phyloP scores from a whole-genome alignment of 2,329 filamentous ascomycete species.

The Aspergillus jensenii region DNA sequence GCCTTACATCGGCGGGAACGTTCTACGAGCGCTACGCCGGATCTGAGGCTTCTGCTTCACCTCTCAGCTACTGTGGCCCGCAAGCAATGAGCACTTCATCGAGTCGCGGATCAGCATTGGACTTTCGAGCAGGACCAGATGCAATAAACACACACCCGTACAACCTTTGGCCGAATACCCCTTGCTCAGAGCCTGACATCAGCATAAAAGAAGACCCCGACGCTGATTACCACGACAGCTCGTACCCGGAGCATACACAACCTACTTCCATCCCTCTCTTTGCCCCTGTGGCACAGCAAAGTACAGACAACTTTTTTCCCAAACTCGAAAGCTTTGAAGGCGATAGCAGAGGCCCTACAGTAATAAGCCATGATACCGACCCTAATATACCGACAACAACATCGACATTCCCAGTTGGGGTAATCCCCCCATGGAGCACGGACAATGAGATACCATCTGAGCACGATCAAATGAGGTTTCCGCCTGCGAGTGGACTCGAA shows the following conservation, averaged over 20 bases:
- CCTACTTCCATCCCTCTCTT: background rate
- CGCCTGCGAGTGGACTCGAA: slow-evolving; percentile 62
- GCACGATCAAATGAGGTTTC: slow-evolving; percentile 19
- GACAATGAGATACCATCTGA: background rate
- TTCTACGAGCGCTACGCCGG: slow-evolving; percentile 27
- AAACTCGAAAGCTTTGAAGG: background rate
- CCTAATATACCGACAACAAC: slow-evolving; percentile 1
- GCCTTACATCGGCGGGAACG: slow-evolving; percentile 17
- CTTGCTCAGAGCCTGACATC: slow-evolving; percentile 20
- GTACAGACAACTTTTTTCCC: background rate
- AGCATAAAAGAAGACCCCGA: slow-evolving; percentile 15
- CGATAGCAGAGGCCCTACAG: background rate
- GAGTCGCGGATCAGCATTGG: slow-evolving; percentile 25
- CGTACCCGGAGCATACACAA: slow-evolving; percentile 6
- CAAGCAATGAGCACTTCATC: slow-evolving; percentile 24
- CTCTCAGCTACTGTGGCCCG: slow-evolving; percentile 25
- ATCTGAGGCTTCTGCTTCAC: slow-evolving; percentile 22
- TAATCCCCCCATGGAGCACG: slow-evolving; percentile 14
- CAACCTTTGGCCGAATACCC: slow-evolving; percentile 27
- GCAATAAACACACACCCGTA: slow-evolving; percentile 17
- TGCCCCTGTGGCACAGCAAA: slow-evolving; percentile 8
- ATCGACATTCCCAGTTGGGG: slow-evolving; percentile 4
- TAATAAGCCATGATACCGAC: background rate
- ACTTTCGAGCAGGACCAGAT: slow-evolving; percentile 12
- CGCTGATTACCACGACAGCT: slow-evolving; percentile 18